Evolutionary conservation across 768 basidiomycete genomes (phyloP), one percentile per base, ranked within the genome.

Genomic region (Mycena galericulata): DNA sequence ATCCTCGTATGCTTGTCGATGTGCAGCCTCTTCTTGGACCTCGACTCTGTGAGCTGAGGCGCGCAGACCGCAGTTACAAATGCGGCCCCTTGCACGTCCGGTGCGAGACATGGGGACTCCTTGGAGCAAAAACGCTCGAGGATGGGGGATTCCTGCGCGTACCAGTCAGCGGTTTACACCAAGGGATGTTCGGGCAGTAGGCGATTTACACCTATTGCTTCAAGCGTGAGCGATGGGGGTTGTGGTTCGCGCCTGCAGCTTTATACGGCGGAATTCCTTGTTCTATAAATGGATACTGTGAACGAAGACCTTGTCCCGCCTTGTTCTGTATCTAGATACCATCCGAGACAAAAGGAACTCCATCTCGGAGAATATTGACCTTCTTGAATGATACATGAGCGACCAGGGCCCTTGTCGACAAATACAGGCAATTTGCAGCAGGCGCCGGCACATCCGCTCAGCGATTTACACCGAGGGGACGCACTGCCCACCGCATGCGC

Each of bases 381-480:
- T n/a, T n/a, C n/a, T n/a, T n/a, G n/a, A n/a, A n/a, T n/a, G n/a
- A n/a, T n/a, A n/a, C n/a, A n/a, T n/a, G n/a, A n/a, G n/a, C n/a
- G n/a, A n/a, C n/a, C n/a, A n/a, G n/a, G n/a, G n/a, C n/a, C 34
- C 34, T 36, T 36, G 34, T 14, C 34, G 34, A 36, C 14, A 14
- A 36, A 14, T 14, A 36, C 14, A 36, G 26, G 46, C 24, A 27
- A 50, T 50, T 50, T 50, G 30, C 49, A 45, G 17, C 43, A n/a
- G 22, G 43, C 17, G 43, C 8, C 47, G 47, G 47, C 5, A 14
- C 47, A 26, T 14, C 26, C 34, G 34, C 34, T 36, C 34, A 36
- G 46, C 46, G 49, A 50, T 50, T 50, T 50, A 50, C 49, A 45
- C 43, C n/a, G 43, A 45, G 43, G 43, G 43, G 34, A 36, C 34